phyloP scores from a whole-genome alignment of 140 eudicot genomes.

The Ambrosia hybrid region DNA sequence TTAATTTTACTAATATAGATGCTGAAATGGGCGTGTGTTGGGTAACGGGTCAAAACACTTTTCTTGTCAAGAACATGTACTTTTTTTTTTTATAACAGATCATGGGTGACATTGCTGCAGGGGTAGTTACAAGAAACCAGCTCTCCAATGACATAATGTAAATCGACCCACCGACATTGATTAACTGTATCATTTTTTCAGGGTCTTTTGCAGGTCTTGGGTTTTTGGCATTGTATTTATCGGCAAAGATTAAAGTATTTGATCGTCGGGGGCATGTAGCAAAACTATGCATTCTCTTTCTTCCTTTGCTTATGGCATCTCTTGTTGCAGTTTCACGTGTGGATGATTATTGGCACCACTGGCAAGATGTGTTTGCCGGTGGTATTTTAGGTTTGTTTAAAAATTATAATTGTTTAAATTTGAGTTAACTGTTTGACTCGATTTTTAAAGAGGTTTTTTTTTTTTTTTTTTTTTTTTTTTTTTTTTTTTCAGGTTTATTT shows the following conservation, averaged over 20 bases:
- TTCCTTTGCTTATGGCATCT: conserved; percentile 67
- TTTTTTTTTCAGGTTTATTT: conserved; percentile 45
- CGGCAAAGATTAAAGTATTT: conserved; percentile 68
- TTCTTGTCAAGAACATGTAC: no score
- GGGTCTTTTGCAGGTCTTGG: conserved; percentile 94
- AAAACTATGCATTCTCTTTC: conserved; percentile 62
- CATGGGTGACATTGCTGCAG: no score
- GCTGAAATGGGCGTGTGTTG: background rate
- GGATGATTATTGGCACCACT: conserved; percentile 85
- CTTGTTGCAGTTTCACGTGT: conserved; percentile 66
- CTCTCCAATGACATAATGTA: background rate
- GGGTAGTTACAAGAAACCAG: no score
- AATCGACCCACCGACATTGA: conserved; percentile 2
- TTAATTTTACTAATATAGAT: background rate
- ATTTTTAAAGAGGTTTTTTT: background rate
- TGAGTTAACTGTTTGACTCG: background rate
- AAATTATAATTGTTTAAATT: background rate
- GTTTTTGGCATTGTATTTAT: conserved; percentile 59
- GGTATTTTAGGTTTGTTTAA: conserved; percentile 58
- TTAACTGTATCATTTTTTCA: conserved; percentile 28
- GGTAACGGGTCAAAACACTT: background rate
- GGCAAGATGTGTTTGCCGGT: conserved; percentile 88
- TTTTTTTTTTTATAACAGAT: no score
- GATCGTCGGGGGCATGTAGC: conserved; percentile 76
- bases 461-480: background rate